Evolutionary conservation across 768 basidiomycete genomes (phyloP), one percentile per base, ranked within the genome.

Genomic region (Lactifluus echinatus): DNA sequence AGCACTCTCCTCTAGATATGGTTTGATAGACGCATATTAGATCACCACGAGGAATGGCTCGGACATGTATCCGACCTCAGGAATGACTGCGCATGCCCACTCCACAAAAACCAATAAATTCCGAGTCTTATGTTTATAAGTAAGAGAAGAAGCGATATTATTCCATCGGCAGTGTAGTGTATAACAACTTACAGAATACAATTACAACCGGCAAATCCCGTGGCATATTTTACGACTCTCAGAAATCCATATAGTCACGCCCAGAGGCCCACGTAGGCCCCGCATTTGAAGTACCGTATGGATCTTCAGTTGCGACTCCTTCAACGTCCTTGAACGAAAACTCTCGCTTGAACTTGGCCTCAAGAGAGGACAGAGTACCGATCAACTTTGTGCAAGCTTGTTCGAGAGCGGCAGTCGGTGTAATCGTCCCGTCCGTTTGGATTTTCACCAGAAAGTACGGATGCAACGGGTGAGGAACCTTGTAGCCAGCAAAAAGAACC

Each of bases 401-500:
- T 66, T 94, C 89, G 24, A 98, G 80, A 19, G 86, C 83, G 21
- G 79, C 81, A 63, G 90, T 80, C 1, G 95, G 93, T 17, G 93
- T 89, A 45, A 84, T 72, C 1, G 82, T 76, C 23, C 93, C 91
- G 70, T 97, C 93, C 2, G 94, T 97, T 73, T 97, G 96, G 54
- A 98, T 82, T 71, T 96, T 97, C 71, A 99, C 82, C 56, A 90
- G 77, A 73, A 98, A 95, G 69, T 93, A 81, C 8, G 94, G 93
- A 62, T 96, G 91, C 21, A 95, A 82, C 1, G 96, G 95, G 66
- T 97, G 96, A 0, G 95, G 95, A 37, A 93, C 92, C 74, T 94
- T 93, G 83, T 98, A 98, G 1, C 96, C 96, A 1, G 94, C 94
- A 68, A 98, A 98, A 59, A 93, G 84, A 63, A 97, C 84, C 63